Percentiles rank a stretch among this genome's conserved stretches.
These are phyloP conservation scores for Pythium periplocum DNA, from an alignment of 352 stramenopile species.

Conservation along the genomic window DNA sequence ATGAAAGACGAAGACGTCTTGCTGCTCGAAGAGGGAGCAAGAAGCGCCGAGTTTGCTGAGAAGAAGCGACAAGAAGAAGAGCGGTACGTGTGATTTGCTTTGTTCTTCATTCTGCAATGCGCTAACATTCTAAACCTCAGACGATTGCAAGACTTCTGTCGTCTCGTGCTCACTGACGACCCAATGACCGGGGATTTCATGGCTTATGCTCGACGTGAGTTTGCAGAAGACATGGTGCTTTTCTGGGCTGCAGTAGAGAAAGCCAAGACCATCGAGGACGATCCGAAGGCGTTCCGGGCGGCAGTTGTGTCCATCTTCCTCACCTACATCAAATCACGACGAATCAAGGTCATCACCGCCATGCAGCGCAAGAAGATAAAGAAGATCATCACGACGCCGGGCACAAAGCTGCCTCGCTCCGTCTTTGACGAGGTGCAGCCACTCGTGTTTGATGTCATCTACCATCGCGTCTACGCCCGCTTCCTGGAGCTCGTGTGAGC, in stretches of 20 bases:
- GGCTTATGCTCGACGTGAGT: slow-evolving; percentile 38
- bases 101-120: background rate
- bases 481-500: background rate
- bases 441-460: slow-evolving; percentile 58
- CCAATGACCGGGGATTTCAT: slow-evolving; percentile 28
- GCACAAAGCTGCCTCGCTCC: slow-evolving; percentile 30
- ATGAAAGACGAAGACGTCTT: slow-evolving; percentile 13
- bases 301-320: slow-evolving; percentile 45
- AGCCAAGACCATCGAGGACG: slow-evolving; percentile 27
- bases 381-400: slow-evolving; percentile 52
- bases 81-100: slow-evolving; percentile 4
- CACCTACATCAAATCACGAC: slow-evolving; percentile 53
- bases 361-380: slow-evolving; percentile 67
- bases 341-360: slow-evolving; percentile 56
- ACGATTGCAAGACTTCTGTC: slow-evolving; percentile 25
- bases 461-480: slow-evolving; percentile 39
- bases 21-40: slow-evolving; percentile 2
- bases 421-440: slow-evolving; percentile 55
- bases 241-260: slow-evolving; percentile 65
- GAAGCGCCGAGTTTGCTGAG: slow-evolving; percentile 4
- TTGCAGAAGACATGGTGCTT: slow-evolving; percentile 44
- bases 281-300: slow-evolving; percentile 34
- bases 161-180: slow-evolving; percentile 30
- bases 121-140: slow-evolving; percentile 10
- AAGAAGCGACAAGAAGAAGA: slow-evolving; percentile 4